Base-by-base conservation (phyloP, 768 basidiomycete genomes). In the Leccinum longicurvipes region DNA sequence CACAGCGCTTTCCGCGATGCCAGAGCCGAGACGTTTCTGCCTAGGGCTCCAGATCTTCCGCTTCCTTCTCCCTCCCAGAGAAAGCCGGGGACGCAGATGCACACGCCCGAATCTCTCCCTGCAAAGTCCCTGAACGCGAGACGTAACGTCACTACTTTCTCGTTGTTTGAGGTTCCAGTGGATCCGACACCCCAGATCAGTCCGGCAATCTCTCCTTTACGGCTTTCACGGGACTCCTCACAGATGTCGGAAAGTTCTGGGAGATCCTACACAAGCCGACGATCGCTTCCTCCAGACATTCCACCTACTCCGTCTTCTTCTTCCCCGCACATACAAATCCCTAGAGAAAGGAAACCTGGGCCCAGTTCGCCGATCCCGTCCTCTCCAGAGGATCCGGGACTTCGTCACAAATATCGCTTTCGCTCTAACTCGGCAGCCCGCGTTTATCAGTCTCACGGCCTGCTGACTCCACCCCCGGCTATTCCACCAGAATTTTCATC, bases 1-100 rank as follows among this genome's bases (percentile, higher is more conserved):
- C 70, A 71, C 39, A 32, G 42, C 28, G 70, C 72, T n/a, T 71
- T 71, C 24, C 70, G 71, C 23, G 67, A 73, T 42, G 70, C 70
- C 14, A 69, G 70, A 55, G 70, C 70, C 27, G 50, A 55, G 41
- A 71, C 70, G 0, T 64, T 12, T 36, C 57, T 71, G 3, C 70
- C 70, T 6, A 63, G 63, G 19, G 51, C 72, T 2, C 64, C 53
- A 0, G 63, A 64, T 51, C 53, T 71, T 12, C 70, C 67, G 0
- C 67, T 63, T n/a, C 70, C 66, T 24, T 7, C 41, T 9, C 51
- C 23, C 9, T 1, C 56, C 15, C 44, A 5, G 29, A 60, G 45
- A 31, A 24, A 7, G n/a, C 57, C 60, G 9, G 21, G 17, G 6
- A 19, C 3, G 3, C 50, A 32, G 10, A 12, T 5, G 1, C 36